A percentile compares a stretch with the other conserved stretches of the same genome.
phyloP scores from a whole-genome alignment of 2,329 filamentous ascomycete genomes.

The Elsinoe fawcettii region DNA sequence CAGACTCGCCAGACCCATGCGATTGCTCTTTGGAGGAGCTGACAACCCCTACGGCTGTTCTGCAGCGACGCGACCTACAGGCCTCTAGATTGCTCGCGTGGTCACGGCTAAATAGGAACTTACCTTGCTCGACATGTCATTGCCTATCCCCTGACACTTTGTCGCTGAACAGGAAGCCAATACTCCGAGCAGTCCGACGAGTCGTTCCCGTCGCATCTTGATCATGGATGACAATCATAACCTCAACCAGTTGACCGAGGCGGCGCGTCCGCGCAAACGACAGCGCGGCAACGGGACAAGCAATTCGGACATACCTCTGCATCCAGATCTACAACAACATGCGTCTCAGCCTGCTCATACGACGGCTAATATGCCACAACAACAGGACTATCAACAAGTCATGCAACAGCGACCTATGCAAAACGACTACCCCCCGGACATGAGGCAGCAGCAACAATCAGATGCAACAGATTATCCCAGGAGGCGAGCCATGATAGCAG shows the following conservation, averaged over 20 bases:
- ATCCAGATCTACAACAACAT: conserved; percentile 11
- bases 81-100: not conserved
- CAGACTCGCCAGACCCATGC: not conserved
- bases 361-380: not conserved
- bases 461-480: conserved; percentile 29
- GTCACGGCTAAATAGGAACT: not conserved
- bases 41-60: not conserved
- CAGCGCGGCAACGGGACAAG: not conserved
- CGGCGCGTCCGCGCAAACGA: conserved; percentile 8
- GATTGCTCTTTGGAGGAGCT: not conserved
- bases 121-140: not conserved
- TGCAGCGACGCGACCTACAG: not conserved
- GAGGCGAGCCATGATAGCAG: conserved; percentile 27
- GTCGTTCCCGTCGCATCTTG: not conserved
- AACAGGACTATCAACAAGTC: not conserved
- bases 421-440: conserved; percentile 18
- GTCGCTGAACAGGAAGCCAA: not conserved
- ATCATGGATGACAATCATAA: conserved; percentile 2
- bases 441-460: not conserved
- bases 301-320: not conserved
- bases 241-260: not conserved
- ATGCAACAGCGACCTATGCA: conserved; percentile 4
- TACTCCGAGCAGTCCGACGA: not conserved
- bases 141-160: not conserved
- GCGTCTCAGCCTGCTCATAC: not conserved